phyloP scores from a whole-genome alignment of 2,329 filamentous ascomycete species.

The Ambrosiella xylebori region DNA sequence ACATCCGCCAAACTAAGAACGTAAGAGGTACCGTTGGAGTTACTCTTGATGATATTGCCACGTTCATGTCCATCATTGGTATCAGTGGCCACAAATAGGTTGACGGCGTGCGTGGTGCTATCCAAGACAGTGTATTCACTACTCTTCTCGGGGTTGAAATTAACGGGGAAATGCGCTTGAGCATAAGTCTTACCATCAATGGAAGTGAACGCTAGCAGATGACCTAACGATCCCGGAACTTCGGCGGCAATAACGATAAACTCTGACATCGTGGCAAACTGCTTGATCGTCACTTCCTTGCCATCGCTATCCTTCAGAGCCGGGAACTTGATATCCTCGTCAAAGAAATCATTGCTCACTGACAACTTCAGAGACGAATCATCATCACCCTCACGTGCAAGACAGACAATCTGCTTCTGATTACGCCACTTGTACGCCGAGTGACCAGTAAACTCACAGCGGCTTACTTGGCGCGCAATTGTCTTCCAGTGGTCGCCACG shows the following conservation, averaged over 20 bases:
- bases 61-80: constrained; percentile 46
- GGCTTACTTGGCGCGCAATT: constrained; percentile 54
- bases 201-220: constrained; percentile 63
- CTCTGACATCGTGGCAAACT: constrained; percentile 89
- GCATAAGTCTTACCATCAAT: constrained; percentile 74
- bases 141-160: constrained; percentile 55
- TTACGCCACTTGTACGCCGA: constrained; percentile 36
- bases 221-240: constrained; percentile 29
- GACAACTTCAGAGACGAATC: constrained; percentile 51
- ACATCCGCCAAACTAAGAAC: constrained; percentile 67
- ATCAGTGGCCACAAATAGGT: constrained; percentile 78
- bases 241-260: constrained; percentile 75
- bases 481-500: constrained; percentile 67
- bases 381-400: constrained; percentile 30
- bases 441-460: constrained; percentile 72
- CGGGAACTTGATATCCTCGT: constrained; percentile 26
- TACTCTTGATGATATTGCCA: constrained; percentile 89
- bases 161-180: constrained; percentile 66
- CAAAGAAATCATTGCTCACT: constrained; percentile 65
- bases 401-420: constrained; percentile 41
- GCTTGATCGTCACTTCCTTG: constrained; percentile 43
- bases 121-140: constrained; percentile 84
- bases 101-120: constrained; percentile 85
- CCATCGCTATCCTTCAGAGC: constrained; percentile 43
- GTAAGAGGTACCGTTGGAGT: constrained; percentile 94